Evolutionary conservation across 2,329 filamentous ascomycete species (phyloP).

Genomic region (Fusarium sp.): DNA sequence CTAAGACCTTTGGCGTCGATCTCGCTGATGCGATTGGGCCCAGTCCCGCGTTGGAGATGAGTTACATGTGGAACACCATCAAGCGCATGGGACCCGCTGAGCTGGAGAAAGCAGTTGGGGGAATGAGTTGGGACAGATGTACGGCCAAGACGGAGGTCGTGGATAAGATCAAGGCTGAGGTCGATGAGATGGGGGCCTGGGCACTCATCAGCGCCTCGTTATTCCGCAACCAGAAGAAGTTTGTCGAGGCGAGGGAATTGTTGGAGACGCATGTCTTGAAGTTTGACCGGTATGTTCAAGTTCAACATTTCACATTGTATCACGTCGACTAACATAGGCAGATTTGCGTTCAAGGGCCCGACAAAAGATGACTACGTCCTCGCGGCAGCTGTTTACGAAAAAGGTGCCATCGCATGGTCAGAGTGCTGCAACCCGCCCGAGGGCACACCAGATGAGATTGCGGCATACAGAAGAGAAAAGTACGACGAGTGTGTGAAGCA

Average conservation of each 20-base stretch:
- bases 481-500: constrained; percentile 70
- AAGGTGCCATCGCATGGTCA: constrained; percentile 82
- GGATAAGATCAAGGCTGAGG: constrained; percentile 59
- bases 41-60: constrained; percentile 88
- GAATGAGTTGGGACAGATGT: constrained; percentile 73
- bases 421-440: constrained; percentile 61
- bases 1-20: constrained; percentile 71
- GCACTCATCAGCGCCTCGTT: constrained; percentile 73
- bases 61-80: constrained; percentile 90
- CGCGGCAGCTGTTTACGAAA: constrained; percentile 85
- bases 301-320: background rate
- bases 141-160: constrained; percentile 55
- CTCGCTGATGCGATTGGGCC: constrained; percentile 84
- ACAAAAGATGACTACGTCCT: constrained; percentile 75
- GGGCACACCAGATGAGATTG: constrained; percentile 44
- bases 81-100: constrained; percentile 78
- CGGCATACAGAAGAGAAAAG: constrained; percentile 56
- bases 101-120: constrained; percentile 68
- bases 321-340: constrained; percentile 39
- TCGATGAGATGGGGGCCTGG: constrained; percentile 71
- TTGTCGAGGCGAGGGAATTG: constrained; percentile 71
- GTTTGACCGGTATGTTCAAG: constrained; percentile 67
- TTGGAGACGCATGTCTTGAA: constrained; percentile 71
- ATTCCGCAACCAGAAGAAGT: constrained; percentile 68
- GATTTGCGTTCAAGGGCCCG: constrained; percentile 64